phyloP scores from a whole-genome alignment of 352 stramenopile species.

The Phytophthora pini region DNA sequence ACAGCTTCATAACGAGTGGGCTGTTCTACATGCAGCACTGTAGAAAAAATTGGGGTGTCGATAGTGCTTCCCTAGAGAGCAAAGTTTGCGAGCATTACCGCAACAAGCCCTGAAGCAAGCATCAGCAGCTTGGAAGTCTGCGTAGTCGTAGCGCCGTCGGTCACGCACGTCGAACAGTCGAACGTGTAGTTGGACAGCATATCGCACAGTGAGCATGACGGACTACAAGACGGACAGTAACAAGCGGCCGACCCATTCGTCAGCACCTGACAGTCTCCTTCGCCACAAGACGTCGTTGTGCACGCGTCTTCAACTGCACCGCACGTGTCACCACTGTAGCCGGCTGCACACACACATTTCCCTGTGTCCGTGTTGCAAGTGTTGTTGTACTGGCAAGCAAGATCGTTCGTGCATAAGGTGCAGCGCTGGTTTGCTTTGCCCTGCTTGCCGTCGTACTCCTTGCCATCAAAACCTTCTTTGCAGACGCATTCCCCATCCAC shows the following conservation, averaged over 20 bases:
- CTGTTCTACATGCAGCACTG: too few species aligned
- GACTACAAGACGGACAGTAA: conserved; percentile 49
- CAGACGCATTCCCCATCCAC: conserved; percentile 56
- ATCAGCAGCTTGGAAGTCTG: conserved; percentile 48
- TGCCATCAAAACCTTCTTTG: conserved; percentile 57
- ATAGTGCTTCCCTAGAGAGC: conserved; percentile 31
- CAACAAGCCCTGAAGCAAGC: conserved; percentile 41
- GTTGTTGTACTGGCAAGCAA: conserved; percentile 61
- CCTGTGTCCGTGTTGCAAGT: conserved; percentile 59
- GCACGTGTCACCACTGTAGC: conserved; percentile 58
- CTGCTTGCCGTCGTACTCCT: conserved; percentile 50
- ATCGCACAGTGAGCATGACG: conserved; percentile 47
- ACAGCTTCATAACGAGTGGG: too few species aligned
- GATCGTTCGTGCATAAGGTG: conserved; percentile 57
- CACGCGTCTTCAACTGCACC: conserved; percentile 57
- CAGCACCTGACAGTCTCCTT: conserved; percentile 48
- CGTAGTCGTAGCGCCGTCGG: conserved; percentile 23
- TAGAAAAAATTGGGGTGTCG: too few species aligned
- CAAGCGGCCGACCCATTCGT: conserved; percentile 52
- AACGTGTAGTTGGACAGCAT: conserved; percentile 37
- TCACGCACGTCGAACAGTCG: conserved; percentile 47
- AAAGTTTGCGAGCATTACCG: conserved; percentile 43
- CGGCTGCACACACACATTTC: conserved; percentile 55
- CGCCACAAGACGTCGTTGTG: conserved; percentile 47
- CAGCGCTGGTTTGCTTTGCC: conserved; percentile 57